phyloP scores from a whole-genome alignment of 306 rosid genomes.

The Cucurbita maxima region DNA sequence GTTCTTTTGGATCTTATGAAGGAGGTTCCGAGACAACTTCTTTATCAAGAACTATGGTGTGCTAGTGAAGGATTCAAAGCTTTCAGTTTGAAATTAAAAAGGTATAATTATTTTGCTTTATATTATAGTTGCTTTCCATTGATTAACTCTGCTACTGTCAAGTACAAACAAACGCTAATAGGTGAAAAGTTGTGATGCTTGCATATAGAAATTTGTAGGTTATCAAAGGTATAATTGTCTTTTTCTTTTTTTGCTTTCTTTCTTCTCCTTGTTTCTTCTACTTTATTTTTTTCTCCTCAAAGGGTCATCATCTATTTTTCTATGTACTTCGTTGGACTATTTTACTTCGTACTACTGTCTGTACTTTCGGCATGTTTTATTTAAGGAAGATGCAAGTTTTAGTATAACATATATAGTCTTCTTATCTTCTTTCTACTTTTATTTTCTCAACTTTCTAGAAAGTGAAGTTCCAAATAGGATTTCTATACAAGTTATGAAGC shows the following conservation, averaged over 20 bases:
- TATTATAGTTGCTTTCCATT: background rate
- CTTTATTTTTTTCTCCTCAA: background rate
- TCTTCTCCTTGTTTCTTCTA: background rate
- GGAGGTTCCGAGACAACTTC: slow-evolving; percentile 85
- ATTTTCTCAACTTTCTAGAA: background rate
- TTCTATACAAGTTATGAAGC: background rate
- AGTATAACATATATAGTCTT: background rate
- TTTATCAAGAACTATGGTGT: slow-evolving; percentile 90
- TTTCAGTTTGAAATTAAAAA: slow-evolving; percentile 70
- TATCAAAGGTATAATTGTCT: background rate
- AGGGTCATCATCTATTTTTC: background rate
- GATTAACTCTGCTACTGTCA: background rate
- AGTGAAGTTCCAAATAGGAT: background rate
- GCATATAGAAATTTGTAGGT: background rate
- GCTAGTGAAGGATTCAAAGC: slow-evolving; percentile 96
- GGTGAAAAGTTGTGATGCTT: background rate
- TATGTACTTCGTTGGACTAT: background rate
- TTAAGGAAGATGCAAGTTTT: background rate
- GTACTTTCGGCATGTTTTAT: background rate
- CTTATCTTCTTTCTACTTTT: background rate
- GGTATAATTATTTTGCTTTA: slow-evolving; percentile 27
- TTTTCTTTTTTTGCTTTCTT: background rate
- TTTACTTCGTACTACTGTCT: background rate
- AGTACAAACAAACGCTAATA: background rate
- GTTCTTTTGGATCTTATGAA: slow-evolving; percentile 89